Evolutionary conservation across 1,284 basidiomycete genomes (phyloP), one percentile per base, ranked within the genome.

Genomic region (Kwoniella shivajii): DNA sequence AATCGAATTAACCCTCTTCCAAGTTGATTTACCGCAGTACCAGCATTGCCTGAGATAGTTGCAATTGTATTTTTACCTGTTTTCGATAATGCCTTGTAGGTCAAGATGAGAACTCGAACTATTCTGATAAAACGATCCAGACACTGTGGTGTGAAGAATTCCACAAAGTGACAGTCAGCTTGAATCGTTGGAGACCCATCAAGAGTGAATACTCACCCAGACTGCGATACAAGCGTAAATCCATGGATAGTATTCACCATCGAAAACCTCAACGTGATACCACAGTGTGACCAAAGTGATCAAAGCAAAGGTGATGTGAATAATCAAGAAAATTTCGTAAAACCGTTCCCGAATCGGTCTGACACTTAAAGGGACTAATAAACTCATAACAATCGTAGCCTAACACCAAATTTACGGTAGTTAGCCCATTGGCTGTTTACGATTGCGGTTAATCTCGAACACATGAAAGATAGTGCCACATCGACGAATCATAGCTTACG

Each of bases 291-390:
- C 59, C 4, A 69, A 56, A 2, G 51, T 48, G 10, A 52, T 54
- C 14, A 68, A 22, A 11, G 64, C 63, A 11, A 71, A 52, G 6
- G 44, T 38, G 41, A 73, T 71, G 45, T 72, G 70, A 16, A 63
- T 41, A 14, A 67, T 27, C 27, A 72, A 53, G 58, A 71, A 72
- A 27, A 60, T 22, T 56, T 72, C 70, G 57, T 72, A 72, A 42
- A 50, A 54, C 3, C 41, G 30, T 20, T 59, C 30, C 1, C 70
- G 63, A 20, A 70, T 16, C 9, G 64, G 53, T 27, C 56, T 56
- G 44, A 70, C 49, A 0, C 67, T 66, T 18, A 69, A 55, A 2
- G 67, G 65, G 33, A 67, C 49, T 13, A 67, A 34, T 1, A 66
- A 34, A 16, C 43, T 44, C 66, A 69, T 68, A 13, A 47, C 38